Percentiles rank a stretch among this genome's conserved stretches.
phyloP scores from a whole-genome alignment of 306 rosid genomes.

The Ormosia semicastrata region DNA sequence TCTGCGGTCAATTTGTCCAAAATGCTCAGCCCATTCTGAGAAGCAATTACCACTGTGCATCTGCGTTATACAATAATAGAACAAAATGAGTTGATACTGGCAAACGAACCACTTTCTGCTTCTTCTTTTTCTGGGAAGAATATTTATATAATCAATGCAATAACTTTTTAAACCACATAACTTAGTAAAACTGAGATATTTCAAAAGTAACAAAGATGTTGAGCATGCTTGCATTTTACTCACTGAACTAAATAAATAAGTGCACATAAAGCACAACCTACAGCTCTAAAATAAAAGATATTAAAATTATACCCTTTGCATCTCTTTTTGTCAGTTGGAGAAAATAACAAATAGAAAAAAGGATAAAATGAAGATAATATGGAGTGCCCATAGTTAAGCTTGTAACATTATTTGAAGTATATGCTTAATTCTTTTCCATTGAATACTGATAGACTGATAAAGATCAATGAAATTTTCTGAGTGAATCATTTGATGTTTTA shows the following conservation, averaged over 20 bases:
- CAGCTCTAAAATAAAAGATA: background rate
- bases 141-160: background rate
- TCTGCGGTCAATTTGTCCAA: constrained; percentile 45
- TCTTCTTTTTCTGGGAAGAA: background rate
- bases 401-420: background rate
- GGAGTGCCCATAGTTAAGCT: background rate
- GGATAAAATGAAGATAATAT: background rate
- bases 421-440: background rate
- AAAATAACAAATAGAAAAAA: background rate
- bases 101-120: background rate
- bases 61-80: constrained; percentile 20
- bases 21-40: constrained; percentile 36
- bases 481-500: background rate
- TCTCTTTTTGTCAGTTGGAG: background rate
- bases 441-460: background rate
- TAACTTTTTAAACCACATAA: background rate
- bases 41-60: constrained; percentile 50
- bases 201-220: background rate
- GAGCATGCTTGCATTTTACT: background rate
- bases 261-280: background rate
- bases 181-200: background rate
- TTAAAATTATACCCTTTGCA: background rate
- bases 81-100: background rate
- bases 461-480: background rate
- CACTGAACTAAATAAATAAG: background rate